Percentiles rank a stretch among this genome's conserved stretches.
These are phyloP conservation scores for Ephemerocybe angulata DNA, from an alignment of 768 basidiomycete species.

Conservation along the genomic window DNA sequence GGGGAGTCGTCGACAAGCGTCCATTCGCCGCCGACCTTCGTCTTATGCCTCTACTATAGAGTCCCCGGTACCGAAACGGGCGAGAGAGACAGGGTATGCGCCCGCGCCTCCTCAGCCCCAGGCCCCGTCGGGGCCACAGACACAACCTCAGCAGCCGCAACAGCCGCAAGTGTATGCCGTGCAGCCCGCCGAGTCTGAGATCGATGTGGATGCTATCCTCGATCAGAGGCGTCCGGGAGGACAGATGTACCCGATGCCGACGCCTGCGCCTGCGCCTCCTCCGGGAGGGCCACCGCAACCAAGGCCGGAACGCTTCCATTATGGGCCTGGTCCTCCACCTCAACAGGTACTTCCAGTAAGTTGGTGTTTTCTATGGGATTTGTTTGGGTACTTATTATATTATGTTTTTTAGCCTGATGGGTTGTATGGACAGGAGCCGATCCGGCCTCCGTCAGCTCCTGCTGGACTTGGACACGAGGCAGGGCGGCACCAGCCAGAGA, in stretches of 20 bases:
- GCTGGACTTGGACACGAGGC: constrained; percentile 16
- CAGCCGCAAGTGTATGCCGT: no score
- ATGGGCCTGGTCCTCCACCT: constrained; percentile 19
- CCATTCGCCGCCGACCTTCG: neutral
- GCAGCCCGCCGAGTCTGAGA: no score
- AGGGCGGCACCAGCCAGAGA: constrained; percentile 5
- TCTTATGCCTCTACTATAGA: no score
- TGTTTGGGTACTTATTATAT: neutral
- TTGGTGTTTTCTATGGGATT: neutral
- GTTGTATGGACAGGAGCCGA: neutral
- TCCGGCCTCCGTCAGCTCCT: constrained; percentile 28
- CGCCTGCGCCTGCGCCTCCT: neutral
- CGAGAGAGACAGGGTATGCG: neutral
- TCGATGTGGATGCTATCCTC: no score
- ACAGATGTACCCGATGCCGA: neutral
- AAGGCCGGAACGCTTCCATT: constrained; percentile 2
- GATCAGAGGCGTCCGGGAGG: no score
- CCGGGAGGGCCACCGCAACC: neutral
- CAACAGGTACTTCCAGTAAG: constrained; percentile 26
- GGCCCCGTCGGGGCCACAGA: no score
- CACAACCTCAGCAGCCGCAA: no score
- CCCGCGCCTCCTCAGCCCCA: no score
- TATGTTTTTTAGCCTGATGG: neutral
- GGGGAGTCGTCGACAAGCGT: neutral
- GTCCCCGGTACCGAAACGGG: neutral